These are phyloP conservation scores for Evansstolkia leycettana DNA, from an alignment of 495 filamentous ascomycete genomes.

Conservation along the genomic window DNA sequence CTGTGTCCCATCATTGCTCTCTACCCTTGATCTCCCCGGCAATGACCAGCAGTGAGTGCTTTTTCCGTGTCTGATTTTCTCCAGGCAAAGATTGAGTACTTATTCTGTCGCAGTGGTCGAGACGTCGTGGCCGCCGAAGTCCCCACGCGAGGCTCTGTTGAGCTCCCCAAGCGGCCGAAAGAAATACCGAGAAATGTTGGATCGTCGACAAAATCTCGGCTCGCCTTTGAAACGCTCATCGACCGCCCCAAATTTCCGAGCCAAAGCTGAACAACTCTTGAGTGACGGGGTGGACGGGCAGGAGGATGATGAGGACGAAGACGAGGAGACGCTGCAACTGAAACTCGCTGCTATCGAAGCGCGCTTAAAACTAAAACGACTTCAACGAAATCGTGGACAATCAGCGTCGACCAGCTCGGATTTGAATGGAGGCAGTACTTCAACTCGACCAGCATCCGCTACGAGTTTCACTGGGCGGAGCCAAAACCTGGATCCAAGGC, in stretches of 20 bases:
- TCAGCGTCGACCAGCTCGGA: conserved; percentile 14
- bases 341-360: conserved; percentile 79
- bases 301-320: conserved; percentile 29
- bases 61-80: background rate
- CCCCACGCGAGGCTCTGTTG: conserved; percentile 71
- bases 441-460: conserved; percentile 13
- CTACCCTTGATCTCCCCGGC: background rate
- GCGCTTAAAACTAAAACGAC: conserved; percentile 74
- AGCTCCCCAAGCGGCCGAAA: conserved; percentile 71
- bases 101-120: conserved; percentile 25
- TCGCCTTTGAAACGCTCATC: conserved; percentile 47
- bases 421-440: conserved; percentile 11
- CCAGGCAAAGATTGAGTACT: background rate
- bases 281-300: conserved; percentile 26
- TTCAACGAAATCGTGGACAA: conserved; percentile 47
- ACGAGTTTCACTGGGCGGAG: conserved; percentile 7
- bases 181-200: conserved; percentile 50
- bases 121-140: conserved; percentile 73
- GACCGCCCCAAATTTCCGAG: conserved; percentile 27
- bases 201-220: conserved; percentile 48
- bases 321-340: conserved; percentile 69
- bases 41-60: conserved; percentile 15
- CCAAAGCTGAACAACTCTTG: conserved; percentile 19
- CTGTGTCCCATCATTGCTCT: background rate
- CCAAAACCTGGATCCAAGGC: conserved; percentile 1